Percentiles rank a stretch among this genome's conserved stretches.
Evolutionary conservation across 2,329 filamentous ascomycete genomes (phyloP).

Genomic region (Exophiala lecanii-corni): DNA sequence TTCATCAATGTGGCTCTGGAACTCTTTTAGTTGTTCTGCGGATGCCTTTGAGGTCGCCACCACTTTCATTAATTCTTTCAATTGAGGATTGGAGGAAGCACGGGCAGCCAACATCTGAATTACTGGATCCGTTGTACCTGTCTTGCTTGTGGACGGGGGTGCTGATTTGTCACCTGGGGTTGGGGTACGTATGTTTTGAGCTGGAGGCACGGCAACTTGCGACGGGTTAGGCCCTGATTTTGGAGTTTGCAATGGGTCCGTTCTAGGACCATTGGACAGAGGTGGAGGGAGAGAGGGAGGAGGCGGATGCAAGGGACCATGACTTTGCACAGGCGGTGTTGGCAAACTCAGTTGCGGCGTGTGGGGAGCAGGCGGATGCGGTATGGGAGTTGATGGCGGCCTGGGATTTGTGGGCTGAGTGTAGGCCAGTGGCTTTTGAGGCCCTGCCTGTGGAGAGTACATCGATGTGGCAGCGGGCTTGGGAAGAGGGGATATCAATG

Average conservation of each 20-base stretch:
- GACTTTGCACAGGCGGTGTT: too few relatives aligned
- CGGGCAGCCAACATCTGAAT: conserved; percentile 51
- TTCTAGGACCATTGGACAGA: too few relatives aligned
- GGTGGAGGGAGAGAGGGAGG: too few relatives aligned
- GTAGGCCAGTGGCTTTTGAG: conserved; percentile 32
- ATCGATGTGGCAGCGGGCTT: conserved; percentile 25
- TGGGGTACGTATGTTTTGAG: not conserved
- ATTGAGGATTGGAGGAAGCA: conserved; percentile 44
- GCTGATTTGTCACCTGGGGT: conserved; percentile 4
- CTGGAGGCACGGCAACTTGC: too few relatives aligned
- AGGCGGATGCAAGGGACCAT: too few relatives aligned
- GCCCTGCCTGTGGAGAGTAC: conserved; percentile 37
- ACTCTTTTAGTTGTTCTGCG: conserved; percentile 45
- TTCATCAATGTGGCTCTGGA: conserved; percentile 49
- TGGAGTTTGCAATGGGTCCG: too few relatives aligned
- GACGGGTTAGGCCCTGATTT: too few relatives aligned
- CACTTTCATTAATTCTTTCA: conserved; percentile 49
- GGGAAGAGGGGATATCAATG: conserved; percentile 12
- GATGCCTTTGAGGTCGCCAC: conserved; percentile 47
- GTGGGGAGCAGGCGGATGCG: conserved; percentile 27
- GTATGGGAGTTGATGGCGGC: conserved; percentile 22
- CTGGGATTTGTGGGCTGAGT: conserved; percentile 28
- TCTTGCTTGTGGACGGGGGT: conserved; percentile 32
- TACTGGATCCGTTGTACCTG: conserved; percentile 46
- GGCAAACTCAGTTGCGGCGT: too few relatives aligned